Evolutionary conservation across 306 rosid genomes (phyloP), one percentile per base, ranked within the genome.

Genomic region (Potentilla sterilis): DNA sequence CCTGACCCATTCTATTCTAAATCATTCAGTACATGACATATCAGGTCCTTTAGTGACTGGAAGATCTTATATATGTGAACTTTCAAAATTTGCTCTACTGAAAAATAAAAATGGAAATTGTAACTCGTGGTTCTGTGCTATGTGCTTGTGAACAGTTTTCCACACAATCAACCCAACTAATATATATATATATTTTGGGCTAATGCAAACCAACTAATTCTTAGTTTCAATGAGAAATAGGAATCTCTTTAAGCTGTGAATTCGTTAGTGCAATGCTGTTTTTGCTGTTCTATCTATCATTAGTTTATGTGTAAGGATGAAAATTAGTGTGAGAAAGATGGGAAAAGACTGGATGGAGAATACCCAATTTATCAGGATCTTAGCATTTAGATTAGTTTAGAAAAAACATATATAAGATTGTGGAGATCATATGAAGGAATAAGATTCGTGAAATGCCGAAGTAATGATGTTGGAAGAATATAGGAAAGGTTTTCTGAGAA

Each of bases 1-100:
- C 51, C 70, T 71, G 74, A 61, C 75, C 72, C 73, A 49, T 75
- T 80, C 74, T 42, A 43, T 62, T 55, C 43, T n/a, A 35, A 32
- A 32, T 41, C 65, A 62, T 32, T 48, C 70, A 32, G 48, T 67
- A 75, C 55, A 58, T 24, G 78, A 40, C 64, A 43, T 44, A 58
- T 75, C 64, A 49, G 62, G 44, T 71, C 41, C 19, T 66, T 7
- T 68, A 40, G 75, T 42, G 10, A 48, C 65, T 5, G 65, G 76
- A 72, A 70, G 74, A 76, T 55, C 65, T 72, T 67, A 41, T 66
- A 44, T 1, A 62, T 74, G 35, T 43, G 43, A 83, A 66, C 72
- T 72, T 65, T 13, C 19, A 24, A 46, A 48, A 64, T 73, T 19
- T 42, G 5, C 76, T 21, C 75, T 64, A 43, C 57, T 10, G 12